These are phyloP conservation scores for Pyrenophora teres DNA, from an alignment of 2,329 filamentous ascomycete genomes.

Conservation along the genomic window DNA sequence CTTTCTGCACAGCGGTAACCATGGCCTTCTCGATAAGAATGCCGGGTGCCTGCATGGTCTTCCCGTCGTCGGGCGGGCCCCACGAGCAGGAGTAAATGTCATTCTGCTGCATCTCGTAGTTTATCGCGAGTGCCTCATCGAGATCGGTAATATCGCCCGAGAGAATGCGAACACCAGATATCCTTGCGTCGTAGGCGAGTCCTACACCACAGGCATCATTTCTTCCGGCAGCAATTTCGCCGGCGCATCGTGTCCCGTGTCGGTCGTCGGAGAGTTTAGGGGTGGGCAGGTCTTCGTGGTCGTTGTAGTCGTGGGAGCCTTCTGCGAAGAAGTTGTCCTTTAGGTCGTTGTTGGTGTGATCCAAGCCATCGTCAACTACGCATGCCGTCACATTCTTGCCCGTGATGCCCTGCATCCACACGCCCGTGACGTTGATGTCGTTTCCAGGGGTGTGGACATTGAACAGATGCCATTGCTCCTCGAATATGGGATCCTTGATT, in stretches of 20 bases:
- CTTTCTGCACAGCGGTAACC: conserved; percentile 88
- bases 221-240: conserved; percentile 87
- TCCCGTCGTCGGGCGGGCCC: conserved; percentile 93
- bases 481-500: conserved; percentile 89
- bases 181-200: conserved; percentile 87
- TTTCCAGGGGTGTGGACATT: conserved; percentile 82
- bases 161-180: conserved; percentile 90
- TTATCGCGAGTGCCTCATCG: conserved; percentile 90
- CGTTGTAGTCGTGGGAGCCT: conserved; percentile 97
- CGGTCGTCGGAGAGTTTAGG: conserved; percentile 83
- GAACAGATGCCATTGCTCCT: conserved; percentile 92
- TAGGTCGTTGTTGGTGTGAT: conserved; percentile 92
- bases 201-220: conserved; percentile 96
- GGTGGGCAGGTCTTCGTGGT: conserved; percentile 75
- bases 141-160: conserved; percentile 88
- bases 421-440: conserved; percentile 92
- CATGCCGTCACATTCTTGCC: conserved; percentile 88
- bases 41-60: conserved; percentile 90
- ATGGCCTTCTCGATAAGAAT: conserved; percentile 88
- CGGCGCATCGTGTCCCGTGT: conserved; percentile 92
- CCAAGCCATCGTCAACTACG: conserved; percentile 93
- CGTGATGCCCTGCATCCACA: conserved; percentile 90
- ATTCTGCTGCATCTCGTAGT: conserved; percentile 88
- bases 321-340: conserved; percentile 91
- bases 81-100: conserved; percentile 99